Evolutionary conservation across 192 early-diverging fungal genomes (phyloP), one percentile per base, ranked within the genome.

Genomic region (Powellomyces hirtus): DNA sequence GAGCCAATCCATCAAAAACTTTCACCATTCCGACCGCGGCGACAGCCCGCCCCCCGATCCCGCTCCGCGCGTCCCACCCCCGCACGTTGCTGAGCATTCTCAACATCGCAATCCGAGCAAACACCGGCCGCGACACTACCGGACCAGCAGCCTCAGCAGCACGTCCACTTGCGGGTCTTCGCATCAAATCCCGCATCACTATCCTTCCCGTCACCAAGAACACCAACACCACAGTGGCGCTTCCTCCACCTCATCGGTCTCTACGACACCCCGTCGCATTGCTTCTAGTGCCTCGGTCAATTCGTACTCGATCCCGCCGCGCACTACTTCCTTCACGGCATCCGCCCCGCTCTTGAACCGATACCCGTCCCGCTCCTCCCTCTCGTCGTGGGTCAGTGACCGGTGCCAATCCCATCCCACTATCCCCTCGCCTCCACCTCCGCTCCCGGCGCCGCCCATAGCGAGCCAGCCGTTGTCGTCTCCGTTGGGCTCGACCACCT

Each of bases 351-450:
- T 67, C 8, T 38, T 67, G 10, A 67, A 67, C 55, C 53, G 66
- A 18, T 67, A 67, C 38, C 66, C 66, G 0, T 67, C 66, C 10
- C 66, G 66, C 10, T 67, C 66, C 1, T 45, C 38, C 40, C 29
- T 67, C 11, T 52, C 66, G 29, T 67, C 66, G 6, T 67, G 66
- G 66, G 44, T 53, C n/a, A 61, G 55, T 3, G 46, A 24, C 5
- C 53, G 66, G 22, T 36, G 18, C 33, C 37, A 42, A n/a, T 16
- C 11, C 38, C 38, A 36, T 24, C 42, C 26, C 42, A 38, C 38
- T 11, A 20, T 24, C 22, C 2, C 30, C 22, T 29, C 56, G 0
- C 36, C 56, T 8, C 56, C 56, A 27, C 56, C 56, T 58, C 30
- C 37, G 26, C 46, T 29, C 8, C 45, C 37, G 30, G 29, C n/a